Evolutionary conservation across 2,329 filamentous ascomycete species (phyloP).

Genomic region (Reticulascus tulasneorum): DNA sequence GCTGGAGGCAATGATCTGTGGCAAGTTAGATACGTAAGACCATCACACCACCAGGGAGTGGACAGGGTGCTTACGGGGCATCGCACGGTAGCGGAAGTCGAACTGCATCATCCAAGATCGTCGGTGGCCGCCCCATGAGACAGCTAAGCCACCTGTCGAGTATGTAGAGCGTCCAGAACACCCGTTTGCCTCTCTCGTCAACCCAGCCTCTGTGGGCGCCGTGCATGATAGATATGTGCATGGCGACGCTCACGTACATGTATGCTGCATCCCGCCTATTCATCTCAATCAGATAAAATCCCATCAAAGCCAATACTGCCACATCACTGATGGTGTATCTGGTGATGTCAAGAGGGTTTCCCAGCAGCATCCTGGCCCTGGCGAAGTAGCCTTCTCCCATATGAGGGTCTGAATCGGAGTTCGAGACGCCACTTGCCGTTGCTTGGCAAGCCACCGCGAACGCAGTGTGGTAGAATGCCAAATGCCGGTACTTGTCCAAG

Average conservation of each 20-base stretch:
- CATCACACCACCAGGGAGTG: neutral
- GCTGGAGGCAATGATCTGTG: constrained; percentile 38
- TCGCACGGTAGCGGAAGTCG: constrained; percentile 36
- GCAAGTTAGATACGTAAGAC: constrained; percentile 2
- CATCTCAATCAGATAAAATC: constrained; percentile 45
- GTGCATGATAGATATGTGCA: constrained; percentile 44
- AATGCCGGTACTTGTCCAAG: constrained; percentile 26
- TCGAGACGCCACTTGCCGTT: constrained; percentile 21
- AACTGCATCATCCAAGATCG: constrained; percentile 44
- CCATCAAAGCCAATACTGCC: constrained; percentile 41
- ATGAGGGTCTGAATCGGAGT: constrained; percentile 24
- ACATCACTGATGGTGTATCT: constrained; percentile 39
- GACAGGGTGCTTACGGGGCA: constrained; percentile 29
- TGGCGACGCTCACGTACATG: constrained; percentile 41
- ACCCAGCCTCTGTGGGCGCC: constrained; percentile 42
- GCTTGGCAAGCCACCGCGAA: constrained; percentile 36
- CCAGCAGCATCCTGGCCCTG: constrained; percentile 37
- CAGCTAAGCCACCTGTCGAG: constrained; percentile 46
- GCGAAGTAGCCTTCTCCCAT: constrained; percentile 42
- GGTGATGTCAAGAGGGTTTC: constrained; percentile 42
- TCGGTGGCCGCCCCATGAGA: constrained; percentile 44
- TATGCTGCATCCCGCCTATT: constrained; percentile 46
- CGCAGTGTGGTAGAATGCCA: constrained; percentile 42
- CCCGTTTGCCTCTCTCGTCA: constrained; percentile 39
- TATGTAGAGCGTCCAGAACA: constrained; percentile 51